Evolutionary conservation across 2,329 filamentous ascomycete genomes (phyloP).

Genomic region (Rutstroemia sp.): DNA sequence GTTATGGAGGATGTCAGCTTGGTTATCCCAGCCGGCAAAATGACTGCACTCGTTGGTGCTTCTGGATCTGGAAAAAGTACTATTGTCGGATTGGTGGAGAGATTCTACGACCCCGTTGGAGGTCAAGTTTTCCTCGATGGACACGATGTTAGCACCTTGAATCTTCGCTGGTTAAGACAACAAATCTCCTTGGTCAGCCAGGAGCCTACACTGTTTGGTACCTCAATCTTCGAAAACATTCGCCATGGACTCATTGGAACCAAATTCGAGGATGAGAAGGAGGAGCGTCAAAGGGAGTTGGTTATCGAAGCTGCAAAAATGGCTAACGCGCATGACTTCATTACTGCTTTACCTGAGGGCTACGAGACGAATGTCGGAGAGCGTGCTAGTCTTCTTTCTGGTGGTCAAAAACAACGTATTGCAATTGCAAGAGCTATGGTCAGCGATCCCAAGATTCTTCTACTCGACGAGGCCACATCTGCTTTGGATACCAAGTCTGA

Average conservation of each 20-base stretch:
- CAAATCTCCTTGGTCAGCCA: constrained; percentile 91
- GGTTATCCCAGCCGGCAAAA: constrained; percentile 78
- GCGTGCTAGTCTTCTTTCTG: constrained; percentile 83
- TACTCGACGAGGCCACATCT: constrained; percentile 92
- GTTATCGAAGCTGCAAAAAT: constrained; percentile 78
- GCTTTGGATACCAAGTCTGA: constrained; percentile 93
- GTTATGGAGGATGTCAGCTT: constrained; percentile 83
- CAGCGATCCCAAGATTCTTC: constrained; percentile 81
- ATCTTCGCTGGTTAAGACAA: constrained; percentile 83
- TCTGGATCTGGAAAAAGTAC: constrained; percentile 95
- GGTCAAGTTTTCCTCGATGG: constrained; percentile 77
- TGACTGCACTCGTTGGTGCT: constrained; percentile 85
- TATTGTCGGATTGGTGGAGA: constrained; percentile 84
- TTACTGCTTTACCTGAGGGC: constrained; percentile 71
- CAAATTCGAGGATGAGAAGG: constrained; percentile 57
- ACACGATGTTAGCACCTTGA: constrained; percentile 70
- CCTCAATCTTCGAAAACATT: constrained; percentile 86
- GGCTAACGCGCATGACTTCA: constrained; percentile 92
- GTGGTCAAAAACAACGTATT: constrained; percentile 95
- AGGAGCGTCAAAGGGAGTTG: constrained; percentile 61
- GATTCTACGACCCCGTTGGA: constrained; percentile 85
- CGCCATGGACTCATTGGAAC: constrained; percentile 86
- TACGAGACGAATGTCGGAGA: constrained; percentile 96
- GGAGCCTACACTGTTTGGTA: constrained; percentile 84
- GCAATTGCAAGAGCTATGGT: constrained; percentile 89